phyloP scores from a whole-genome alignment of 352 stramenopile species.

The Phytopythium oedochilum region DNA sequence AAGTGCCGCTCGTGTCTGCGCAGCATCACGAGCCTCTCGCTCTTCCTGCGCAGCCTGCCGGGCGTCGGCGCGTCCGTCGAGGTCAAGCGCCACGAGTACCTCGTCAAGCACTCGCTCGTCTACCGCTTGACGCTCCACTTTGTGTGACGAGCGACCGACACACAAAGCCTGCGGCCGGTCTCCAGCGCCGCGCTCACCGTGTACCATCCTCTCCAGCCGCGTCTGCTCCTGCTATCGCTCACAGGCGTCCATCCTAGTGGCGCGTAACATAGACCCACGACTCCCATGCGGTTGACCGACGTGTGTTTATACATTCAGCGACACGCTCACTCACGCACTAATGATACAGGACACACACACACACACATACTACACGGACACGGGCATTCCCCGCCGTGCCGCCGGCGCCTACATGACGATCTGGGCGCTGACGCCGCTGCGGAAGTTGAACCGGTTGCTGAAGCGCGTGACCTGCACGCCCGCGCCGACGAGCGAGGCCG shows the following conservation, averaged over 20 bases:
- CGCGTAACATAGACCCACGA: too few species aligned
- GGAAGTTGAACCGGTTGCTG: constrained; percentile 20
- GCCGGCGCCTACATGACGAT: constrained; percentile 11
- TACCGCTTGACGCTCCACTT: constrained; percentile 81
- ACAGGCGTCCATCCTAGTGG: too few species aligned
- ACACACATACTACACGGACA: too few species aligned
- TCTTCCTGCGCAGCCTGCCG: constrained; percentile 72
- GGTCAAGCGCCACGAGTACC: constrained; percentile 77
- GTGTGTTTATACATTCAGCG: too few species aligned
- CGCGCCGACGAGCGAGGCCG: constrained; percentile 10
- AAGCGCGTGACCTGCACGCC: constrained; percentile 28
- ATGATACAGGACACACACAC: too few species aligned
- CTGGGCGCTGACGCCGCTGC: constrained; percentile 22
- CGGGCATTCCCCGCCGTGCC: too few species aligned
- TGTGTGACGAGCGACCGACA: constrained; percentile 26
- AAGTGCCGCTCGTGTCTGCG: constrained; percentile 70
- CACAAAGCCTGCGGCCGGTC: not conserved
- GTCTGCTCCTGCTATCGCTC: too few species aligned
- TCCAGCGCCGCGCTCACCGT: not conserved
- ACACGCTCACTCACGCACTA: too few species aligned
- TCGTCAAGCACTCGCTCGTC: constrained; percentile 76
- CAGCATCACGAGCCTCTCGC: constrained; percentile 78
- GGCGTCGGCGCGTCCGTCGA: constrained; percentile 55
- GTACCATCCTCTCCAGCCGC: not conserved
- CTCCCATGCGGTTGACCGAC: too few species aligned